These are phyloP conservation scores for Sporothrix globosa DNA, from an alignment of 2,329 filamentous ascomycete species.

Conservation along the genomic window DNA sequence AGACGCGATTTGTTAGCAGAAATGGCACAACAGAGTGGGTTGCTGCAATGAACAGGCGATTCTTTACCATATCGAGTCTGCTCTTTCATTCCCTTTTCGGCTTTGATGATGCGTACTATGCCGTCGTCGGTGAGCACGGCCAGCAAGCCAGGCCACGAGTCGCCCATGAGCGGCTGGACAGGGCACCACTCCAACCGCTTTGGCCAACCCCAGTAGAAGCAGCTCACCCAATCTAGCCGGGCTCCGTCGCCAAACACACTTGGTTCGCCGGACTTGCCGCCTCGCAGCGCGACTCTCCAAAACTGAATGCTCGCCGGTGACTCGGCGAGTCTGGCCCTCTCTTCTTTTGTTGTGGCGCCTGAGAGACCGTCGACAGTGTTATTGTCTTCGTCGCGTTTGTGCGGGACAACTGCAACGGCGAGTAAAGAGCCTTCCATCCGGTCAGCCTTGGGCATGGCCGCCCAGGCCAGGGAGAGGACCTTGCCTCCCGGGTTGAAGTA, in stretches of 20 bases:
- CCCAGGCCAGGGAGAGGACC: slow-evolving; percentile 58
- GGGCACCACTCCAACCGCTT: slow-evolving; percentile 60
- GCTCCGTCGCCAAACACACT: slow-evolving; percentile 38
- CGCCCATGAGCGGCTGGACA: slow-evolving; percentile 42
- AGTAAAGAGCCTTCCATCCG: slow-evolving; percentile 48
- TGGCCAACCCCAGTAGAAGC: slow-evolving; percentile 56
- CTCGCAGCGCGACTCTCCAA: slow-evolving; percentile 54
- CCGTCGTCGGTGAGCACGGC: slow-evolving; percentile 58
- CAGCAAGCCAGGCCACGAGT: slow-evolving; percentile 44
- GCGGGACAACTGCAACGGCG: slow-evolving; percentile 56
- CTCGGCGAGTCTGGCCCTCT: slow-evolving; percentile 42
- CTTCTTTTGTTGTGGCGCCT: neutral
- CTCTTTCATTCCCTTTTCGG: slow-evolving; percentile 40
- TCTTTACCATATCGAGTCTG: slow-evolving; percentile 48
- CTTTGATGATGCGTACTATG: slow-evolving; percentile 53
- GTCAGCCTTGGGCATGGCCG: slow-evolving; percentile 45
- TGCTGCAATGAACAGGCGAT: neutral
- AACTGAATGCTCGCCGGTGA: slow-evolving; percentile 55
- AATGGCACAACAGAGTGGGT: neutral
- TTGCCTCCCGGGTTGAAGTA: slow-evolving; percentile 57
- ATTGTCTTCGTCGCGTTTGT: slow-evolving; percentile 53
- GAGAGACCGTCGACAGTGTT: slow-evolving; percentile 38
- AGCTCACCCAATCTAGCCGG: slow-evolving; percentile 48
- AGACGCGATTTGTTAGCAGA: neutral
- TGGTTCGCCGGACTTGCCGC: neutral